Evolutionary conservation across 2,329 filamentous ascomycete species (phyloP).

Genomic region (Ophiocordyceps australis): DNA sequence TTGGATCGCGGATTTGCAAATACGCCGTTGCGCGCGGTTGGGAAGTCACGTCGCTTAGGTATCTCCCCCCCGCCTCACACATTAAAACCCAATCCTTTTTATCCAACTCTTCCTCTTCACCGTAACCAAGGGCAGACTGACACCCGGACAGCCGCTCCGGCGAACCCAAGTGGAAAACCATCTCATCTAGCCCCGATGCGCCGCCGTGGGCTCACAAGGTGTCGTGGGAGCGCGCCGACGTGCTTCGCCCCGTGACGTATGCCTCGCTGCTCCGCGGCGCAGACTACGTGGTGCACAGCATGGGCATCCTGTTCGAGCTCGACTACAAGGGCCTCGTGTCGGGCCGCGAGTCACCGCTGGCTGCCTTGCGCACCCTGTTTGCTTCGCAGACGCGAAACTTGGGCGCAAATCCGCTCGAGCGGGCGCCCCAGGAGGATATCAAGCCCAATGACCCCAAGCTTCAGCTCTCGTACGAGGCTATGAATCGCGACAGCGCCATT

Average conservation of each 20-base stretch:
- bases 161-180: constrained; percentile 65
- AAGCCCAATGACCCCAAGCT: constrained; percentile 47
- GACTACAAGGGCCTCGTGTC: constrained; percentile 91
- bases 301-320: constrained; percentile 91
- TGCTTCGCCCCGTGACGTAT: constrained; percentile 71
- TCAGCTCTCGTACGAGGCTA: constrained; percentile 86
- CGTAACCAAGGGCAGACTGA: constrained; percentile 4
- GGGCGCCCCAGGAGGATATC: constrained; percentile 38
- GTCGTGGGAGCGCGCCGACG: constrained; percentile 74
- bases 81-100: background rate
- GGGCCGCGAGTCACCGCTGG: constrained; percentile 65
- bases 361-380: constrained; percentile 66
- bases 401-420: constrained; percentile 52
- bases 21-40: constrained; percentile 71
- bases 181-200: constrained; percentile 51
- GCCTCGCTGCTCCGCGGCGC: constrained; percentile 56
- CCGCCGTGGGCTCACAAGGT: constrained; percentile 73
- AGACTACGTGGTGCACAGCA: constrained; percentile 77
- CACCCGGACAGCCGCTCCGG: constrained; percentile 56
- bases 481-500: constrained; percentile 87
- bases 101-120: too few relatives aligned
- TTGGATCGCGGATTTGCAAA: constrained; percentile 81
- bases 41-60: constrained; percentile 89
- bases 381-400: constrained; percentile 43
- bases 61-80: constrained; percentile 7